A percentile compares a stretch with the other conserved stretches of the same genome.
phyloP scores from a whole-genome alignment of 441 rosid genomes.

The Dalechampia spathulata region DNA sequence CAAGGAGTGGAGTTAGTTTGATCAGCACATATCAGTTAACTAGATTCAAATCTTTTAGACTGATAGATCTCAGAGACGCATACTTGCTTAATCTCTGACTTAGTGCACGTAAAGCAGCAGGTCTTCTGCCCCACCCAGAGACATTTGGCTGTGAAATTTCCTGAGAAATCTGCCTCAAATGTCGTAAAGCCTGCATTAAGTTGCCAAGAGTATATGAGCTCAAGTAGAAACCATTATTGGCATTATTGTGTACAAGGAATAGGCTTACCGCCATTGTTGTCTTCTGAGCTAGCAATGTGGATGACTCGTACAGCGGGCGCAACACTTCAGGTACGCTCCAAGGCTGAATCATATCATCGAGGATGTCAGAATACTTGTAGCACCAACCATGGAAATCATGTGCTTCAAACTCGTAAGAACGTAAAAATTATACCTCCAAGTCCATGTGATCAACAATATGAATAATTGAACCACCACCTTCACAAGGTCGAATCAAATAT shows the following conservation, averaged over 20 bases:
- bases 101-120: constrained; percentile 89
- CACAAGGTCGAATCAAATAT: constrained; percentile 87
- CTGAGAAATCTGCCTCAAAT: constrained; percentile 84
- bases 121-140: constrained; percentile 90
- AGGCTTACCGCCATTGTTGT: constrained; percentile 81
- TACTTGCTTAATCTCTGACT: constrained; percentile 95
- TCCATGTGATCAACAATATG: constrained; percentile 95
- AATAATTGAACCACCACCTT: constrained; percentile 94
- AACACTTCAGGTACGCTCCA: constrained; percentile 95
- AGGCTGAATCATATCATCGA: constrained; percentile 37
- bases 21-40: too few relatives aligned
- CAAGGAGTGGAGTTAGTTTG: too few relatives aligned
- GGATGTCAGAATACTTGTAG: neutral
- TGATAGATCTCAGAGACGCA: too few relatives aligned
- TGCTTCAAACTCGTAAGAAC: neutral
- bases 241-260: constrained; percentile 1
- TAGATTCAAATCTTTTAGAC: too few relatives aligned
- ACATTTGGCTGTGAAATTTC: constrained; percentile 77
- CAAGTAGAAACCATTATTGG: constrained; percentile 2
- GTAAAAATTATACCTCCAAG: constrained; percentile 55
- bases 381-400: constrained; percentile 8
- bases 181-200: constrained; percentile 62
- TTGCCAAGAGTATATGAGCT: neutral
- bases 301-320: constrained; percentile 87
- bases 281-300: constrained; percentile 89